These are phyloP conservation scores for Phytophthora macrochlamydospora DNA, from an alignment of 352 stramenopile species.

Conservation along the genomic window DNA sequence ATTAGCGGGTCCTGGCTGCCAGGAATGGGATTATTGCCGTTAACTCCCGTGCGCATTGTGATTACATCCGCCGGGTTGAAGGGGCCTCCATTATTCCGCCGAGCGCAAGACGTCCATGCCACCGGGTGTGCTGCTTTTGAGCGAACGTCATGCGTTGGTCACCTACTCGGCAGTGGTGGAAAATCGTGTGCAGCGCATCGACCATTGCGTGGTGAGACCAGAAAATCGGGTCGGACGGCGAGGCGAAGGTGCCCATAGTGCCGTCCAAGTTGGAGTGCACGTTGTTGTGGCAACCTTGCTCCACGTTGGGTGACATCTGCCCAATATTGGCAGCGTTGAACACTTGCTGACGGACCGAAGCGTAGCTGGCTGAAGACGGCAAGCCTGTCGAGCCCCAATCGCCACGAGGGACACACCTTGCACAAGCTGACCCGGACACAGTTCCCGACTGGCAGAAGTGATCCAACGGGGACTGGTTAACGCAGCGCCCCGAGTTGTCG, in stretches of 20 bases:
- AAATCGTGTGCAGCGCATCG: slow-evolving; percentile 71
- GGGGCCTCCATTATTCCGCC: slow-evolving; percentile 22
- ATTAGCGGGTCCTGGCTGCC: slow-evolving; percentile 43
- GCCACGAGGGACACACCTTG: slow-evolving; percentile 54
- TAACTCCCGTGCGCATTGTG: slow-evolving; percentile 48
- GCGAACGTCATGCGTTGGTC: slow-evolving; percentile 42
- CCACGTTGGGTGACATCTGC: slow-evolving; percentile 49
- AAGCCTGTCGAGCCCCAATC: slow-evolving; percentile 39
- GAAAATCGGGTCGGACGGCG: slow-evolving; percentile 71
- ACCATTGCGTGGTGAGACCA: slow-evolving; percentile 76
- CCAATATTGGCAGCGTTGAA: slow-evolving; percentile 59
- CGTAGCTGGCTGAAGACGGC: slow-evolving; percentile 42
- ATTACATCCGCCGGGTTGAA: slow-evolving; percentile 55
- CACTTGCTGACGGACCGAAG: slow-evolving; percentile 52
- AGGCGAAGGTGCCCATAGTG: slow-evolving; percentile 54
- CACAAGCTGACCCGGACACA: slow-evolving; percentile 28
- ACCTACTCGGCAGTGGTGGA: slow-evolving; percentile 73
- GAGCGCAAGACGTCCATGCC: slow-evolving; percentile 51
- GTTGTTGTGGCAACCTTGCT: slow-evolving; percentile 63
- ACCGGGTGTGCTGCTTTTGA: slow-evolving; percentile 48
- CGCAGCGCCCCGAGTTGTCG: slow-evolving; percentile 45
- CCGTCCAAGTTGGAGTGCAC: slow-evolving; percentile 55
- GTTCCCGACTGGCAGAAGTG: slow-evolving; percentile 58
- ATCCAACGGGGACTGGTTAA: slow-evolving; percentile 37
- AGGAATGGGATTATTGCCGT: slow-evolving; percentile 41